A percentile compares a stretch with the other conserved stretches of the same genome.
phyloP scores from a whole-genome alignment of 257 asterid species.

The Jasminum sambac region DNA sequence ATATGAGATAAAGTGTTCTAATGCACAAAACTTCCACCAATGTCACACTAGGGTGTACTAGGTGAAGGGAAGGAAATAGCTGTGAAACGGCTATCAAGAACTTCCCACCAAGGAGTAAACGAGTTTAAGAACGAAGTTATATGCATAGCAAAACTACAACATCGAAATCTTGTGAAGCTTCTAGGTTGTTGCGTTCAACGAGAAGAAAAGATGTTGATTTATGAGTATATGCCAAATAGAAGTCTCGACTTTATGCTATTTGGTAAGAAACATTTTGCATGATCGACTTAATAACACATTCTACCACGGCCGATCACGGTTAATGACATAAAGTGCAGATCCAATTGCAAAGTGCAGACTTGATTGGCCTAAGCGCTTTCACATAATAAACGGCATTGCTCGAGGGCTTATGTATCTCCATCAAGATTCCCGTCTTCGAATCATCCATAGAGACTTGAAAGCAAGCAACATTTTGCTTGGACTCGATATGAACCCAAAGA shows the following conservation, averaged over 20 bases:
- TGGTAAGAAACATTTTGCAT: neutral
- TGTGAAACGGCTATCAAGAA: constrained; percentile 23
- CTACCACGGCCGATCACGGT: neutral
- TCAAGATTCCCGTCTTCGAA: constrained; percentile 52
- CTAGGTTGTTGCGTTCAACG: constrained; percentile 26
- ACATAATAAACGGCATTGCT: constrained; percentile 43
- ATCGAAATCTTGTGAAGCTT: constrained; percentile 21
- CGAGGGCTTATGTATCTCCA: constrained; percentile 58
- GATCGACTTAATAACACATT: neutral
- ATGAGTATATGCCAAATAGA: constrained; percentile 29
- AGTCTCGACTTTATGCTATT: constrained; percentile 19
- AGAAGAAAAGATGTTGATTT: constrained; percentile 24
- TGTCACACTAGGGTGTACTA: neutral
- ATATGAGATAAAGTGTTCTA: too few relatives aligned
- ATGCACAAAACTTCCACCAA: too few relatives aligned
- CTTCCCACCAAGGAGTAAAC: constrained; percentile 24
- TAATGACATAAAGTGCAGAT: constrained; percentile 25
- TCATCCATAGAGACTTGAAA: constrained; percentile 54
- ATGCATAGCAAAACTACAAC: constrained; percentile 25
- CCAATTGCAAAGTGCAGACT: constrained; percentile 20
- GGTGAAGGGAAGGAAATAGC: constrained; percentile 17
- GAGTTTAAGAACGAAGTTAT: constrained; percentile 33
- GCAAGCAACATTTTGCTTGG: constrained; percentile 57
- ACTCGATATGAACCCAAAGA: constrained; percentile 48
- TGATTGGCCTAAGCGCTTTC: constrained; percentile 49